These are phyloP conservation scores for Penicillium aurantiogriseum DNA, from an alignment of 2,329 filamentous ascomycete genomes.

Conservation along the genomic window DNA sequence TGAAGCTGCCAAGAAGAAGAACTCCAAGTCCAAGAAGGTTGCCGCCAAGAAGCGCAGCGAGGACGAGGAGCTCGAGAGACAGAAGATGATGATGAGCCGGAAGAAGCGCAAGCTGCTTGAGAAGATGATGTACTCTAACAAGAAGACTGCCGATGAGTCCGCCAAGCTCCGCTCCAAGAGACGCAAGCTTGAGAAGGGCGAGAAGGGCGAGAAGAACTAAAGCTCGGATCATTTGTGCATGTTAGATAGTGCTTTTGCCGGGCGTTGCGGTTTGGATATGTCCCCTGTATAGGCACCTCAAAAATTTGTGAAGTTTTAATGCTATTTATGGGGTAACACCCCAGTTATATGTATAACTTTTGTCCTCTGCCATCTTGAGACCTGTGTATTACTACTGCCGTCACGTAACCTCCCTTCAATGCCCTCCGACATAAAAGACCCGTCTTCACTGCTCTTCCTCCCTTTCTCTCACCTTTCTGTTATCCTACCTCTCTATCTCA, in stretches of 20 bases:
- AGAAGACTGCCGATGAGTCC: constrained; percentile 86
- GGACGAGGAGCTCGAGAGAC: constrained; percentile 83
- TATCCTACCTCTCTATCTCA: too few species aligned
- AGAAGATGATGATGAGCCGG: constrained; percentile 97
- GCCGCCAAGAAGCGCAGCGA: constrained; percentile 64
- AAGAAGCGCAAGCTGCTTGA: constrained; percentile 97
- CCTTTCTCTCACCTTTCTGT: too few species aligned
- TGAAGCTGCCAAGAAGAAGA: constrained; percentile 65
- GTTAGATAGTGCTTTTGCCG: constrained; percentile 18
- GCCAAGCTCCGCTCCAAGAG: constrained; percentile 85
- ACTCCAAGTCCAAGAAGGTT: constrained; percentile 68
- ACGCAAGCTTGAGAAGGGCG: constrained; percentile 74
- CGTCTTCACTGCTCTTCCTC: too few species aligned
- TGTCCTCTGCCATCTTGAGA: not conserved
- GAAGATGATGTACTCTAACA: constrained; percentile 96
- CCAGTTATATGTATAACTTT: constrained; percentile 7
- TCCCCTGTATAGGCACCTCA: constrained; percentile 29
- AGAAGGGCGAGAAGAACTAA: constrained; percentile 9
- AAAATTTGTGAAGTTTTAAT: constrained; percentile 24
- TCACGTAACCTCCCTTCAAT: too few species aligned
- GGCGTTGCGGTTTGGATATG: constrained; percentile 26
- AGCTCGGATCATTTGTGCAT: constrained; percentile 9
- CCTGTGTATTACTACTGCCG: too few species aligned
- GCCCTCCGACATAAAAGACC: too few species aligned
- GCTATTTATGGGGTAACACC: constrained; percentile 5